Conservation (phyloP, 345 rosid genomes). For the Gossypium turneri region DNA sequence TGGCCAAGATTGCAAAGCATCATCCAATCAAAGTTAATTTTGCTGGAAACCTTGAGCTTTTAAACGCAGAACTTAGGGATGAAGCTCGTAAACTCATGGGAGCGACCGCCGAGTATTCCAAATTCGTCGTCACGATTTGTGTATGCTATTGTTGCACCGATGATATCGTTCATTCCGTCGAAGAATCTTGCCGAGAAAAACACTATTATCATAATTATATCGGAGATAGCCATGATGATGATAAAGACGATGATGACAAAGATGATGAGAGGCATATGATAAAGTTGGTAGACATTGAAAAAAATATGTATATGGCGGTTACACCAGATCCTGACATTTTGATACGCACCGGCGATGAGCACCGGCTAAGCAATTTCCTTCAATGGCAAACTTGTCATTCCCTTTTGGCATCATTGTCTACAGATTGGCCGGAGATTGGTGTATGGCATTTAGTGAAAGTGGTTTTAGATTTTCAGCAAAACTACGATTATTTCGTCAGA, state of each 20-base stretch:
- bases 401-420: constrained; percentile 31
- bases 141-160: constrained; percentile 39
- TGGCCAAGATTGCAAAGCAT: constrained; percentile 30
- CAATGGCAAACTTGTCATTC: constrained; percentile 40
- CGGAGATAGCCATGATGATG: neutral
- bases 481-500: neutral
- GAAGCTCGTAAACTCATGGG: constrained; percentile 36
- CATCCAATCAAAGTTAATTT: constrained; percentile 29
- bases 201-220: neutral
- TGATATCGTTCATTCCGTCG: constrained; percentile 45
- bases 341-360: constrained; percentile 44
- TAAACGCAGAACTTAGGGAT: constrained; percentile 29
- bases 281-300: constrained; percentile 37
- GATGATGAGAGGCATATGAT: neutral
- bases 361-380: constrained; percentile 49
- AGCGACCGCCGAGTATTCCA: constrained; percentile 34
- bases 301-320: constrained; percentile 47
- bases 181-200: constrained; percentile 32
- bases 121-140: constrained; percentile 30
- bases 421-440: constrained; percentile 61
- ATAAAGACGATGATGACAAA: neutral
- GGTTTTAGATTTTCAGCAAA: neutral
- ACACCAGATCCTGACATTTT: constrained; percentile 52
- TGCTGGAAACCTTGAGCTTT: constrained; percentile 39
- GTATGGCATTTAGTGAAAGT: constrained; percentile 15